A percentile compares a stretch with the other conserved stretches of the same genome.
phyloP scores from a whole-genome alignment of 106 monocot genomes.

The Iris macrosiphon region DNA sequence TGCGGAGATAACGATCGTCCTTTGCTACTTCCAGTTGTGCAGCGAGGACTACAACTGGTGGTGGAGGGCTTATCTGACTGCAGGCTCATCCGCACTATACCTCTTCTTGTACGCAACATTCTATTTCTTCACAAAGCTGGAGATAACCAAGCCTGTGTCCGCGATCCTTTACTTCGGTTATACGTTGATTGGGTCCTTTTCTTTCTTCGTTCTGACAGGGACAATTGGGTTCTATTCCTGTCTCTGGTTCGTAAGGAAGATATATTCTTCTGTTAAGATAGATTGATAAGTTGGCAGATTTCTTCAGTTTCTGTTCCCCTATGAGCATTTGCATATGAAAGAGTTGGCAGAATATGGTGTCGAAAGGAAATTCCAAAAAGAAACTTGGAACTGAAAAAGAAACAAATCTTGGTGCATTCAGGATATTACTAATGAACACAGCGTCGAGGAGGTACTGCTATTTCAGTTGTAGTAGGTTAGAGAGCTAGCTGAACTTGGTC shows the following conservation, averaged over 20 bases:
- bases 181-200: slow-evolving; percentile 52
- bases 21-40: slow-evolving; percentile 73
- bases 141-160: slow-evolving; percentile 55
- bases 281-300: slow-evolving; percentile 5
- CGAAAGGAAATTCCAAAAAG: too few relatives aligned
- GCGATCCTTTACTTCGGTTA: slow-evolving; percentile 69
- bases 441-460: too few relatives aligned
- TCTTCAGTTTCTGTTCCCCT: too few relatives aligned
- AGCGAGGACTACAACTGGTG: slow-evolving; percentile 71
- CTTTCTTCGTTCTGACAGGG: slow-evolving; percentile 32
- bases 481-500: too few relatives aligned
- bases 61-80: slow-evolving; percentile 69
- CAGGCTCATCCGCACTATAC: slow-evolving; percentile 59
- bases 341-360: too few relatives aligned
- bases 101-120: slow-evolving; percentile 51
- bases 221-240: slow-evolving; percentile 28
- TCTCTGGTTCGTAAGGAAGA: slow-evolving; percentile 34
- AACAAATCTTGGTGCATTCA: too few relatives aligned
- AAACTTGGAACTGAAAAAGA: too few relatives aligned
- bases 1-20: slow-evolving; percentile 67
- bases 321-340: too few relatives aligned
- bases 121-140: slow-evolving; percentile 77
- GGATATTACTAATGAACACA: too few relatives aligned
- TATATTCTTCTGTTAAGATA: slow-evolving; percentile 32
- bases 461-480: too few relatives aligned